These are phyloP conservation scores for Cantharellus anzutake DNA, from an alignment of 768 basidiomycete genomes.

Conservation along the genomic window DNA sequence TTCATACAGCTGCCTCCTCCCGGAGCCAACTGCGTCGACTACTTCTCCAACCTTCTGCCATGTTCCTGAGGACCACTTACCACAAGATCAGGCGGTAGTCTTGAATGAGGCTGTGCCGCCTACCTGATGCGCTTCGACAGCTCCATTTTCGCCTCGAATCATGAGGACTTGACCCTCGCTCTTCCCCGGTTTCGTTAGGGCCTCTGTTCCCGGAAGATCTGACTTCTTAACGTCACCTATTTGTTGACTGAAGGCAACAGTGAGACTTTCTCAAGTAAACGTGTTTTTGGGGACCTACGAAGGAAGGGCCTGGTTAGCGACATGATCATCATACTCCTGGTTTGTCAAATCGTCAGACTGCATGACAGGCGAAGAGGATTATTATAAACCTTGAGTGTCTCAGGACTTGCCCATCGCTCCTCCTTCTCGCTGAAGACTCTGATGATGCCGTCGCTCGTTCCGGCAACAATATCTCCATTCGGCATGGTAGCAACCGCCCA, in stretches of 20 bases:
- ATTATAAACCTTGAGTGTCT: conserved; percentile 30
- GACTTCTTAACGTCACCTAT: conserved; percentile 86
- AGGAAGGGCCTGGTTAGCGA: conserved; percentile 64
- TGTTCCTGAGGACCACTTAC: conserved; percentile 13
- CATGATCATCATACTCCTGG: conserved; percentile 39
- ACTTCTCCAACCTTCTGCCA: conserved; percentile 97
- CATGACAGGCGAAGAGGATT: conserved; percentile 4
- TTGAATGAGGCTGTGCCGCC: conserved; percentile 6
- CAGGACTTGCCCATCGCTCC: conserved; percentile 51
- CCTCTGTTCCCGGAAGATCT: conserved; percentile 77
- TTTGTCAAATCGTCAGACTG: conserved; percentile 3
- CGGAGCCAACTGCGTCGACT: conserved; percentile 80
- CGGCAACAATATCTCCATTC: conserved; percentile 83
- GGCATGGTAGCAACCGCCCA: conserved; percentile 83
- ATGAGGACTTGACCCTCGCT: conserved; percentile 89
- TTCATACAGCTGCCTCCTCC: conserved; percentile 78
- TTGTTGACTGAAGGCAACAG: conserved; percentile 33
- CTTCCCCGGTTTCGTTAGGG: conserved; percentile 65
- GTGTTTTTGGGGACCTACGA: conserved; percentile 18
- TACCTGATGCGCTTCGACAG: conserved; percentile 85
- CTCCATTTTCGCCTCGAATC: conserved; percentile 49
- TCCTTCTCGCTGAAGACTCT: conserved; percentile 65
- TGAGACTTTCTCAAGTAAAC: neutral
- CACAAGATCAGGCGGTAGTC: neutral
- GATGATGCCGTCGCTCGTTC: conserved; percentile 72